Conservation (phyloP, 2,329 filamentous ascomycete genomes). For the Ceratocystis harringtonii region DNA sequence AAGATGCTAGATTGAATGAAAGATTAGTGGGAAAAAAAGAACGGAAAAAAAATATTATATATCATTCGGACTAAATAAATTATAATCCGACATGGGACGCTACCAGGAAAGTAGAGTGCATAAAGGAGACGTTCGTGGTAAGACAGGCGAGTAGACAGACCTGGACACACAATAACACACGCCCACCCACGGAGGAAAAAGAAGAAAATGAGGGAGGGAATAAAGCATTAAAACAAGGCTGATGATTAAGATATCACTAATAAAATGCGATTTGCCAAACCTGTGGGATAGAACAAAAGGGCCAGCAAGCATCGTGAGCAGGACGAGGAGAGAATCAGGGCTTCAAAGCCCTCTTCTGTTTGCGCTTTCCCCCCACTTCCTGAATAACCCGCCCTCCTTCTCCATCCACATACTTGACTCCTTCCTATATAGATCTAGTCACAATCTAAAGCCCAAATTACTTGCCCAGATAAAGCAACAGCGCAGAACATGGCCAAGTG, state of each 20-base stretch:
- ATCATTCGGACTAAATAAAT: not conserved
- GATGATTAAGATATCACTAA: not conserved
- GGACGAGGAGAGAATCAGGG: not conserved
- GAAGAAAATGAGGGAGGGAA: not conserved
- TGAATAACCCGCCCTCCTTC: not conserved
- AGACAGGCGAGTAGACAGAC: not conserved
- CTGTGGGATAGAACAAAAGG: not conserved
- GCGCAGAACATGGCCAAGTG: not conserved
- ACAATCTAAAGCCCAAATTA: not conserved
- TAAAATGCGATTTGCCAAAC: not conserved
- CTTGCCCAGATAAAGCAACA: not conserved
- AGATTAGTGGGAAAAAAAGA: no score
- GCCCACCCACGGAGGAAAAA: not conserved
- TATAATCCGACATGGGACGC: not conserved
- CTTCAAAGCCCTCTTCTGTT: not conserved
- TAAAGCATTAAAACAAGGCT: not conserved
- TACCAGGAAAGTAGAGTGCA: not conserved
- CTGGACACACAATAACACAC: not conserved
- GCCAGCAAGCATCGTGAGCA: not conserved
- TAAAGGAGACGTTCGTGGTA: not conserved
- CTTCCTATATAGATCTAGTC: not conserved
- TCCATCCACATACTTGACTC: not conserved
- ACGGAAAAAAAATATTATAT: conserved; percentile 11
- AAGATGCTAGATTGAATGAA: not conserved
- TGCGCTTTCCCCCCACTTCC: not conserved